Percentiles rank a stretch among this genome's conserved stretches.
Conservation (phyloP, 2,329 filamentous ascomycete genomes). For the Pestalotiopsis sp. region DNA sequence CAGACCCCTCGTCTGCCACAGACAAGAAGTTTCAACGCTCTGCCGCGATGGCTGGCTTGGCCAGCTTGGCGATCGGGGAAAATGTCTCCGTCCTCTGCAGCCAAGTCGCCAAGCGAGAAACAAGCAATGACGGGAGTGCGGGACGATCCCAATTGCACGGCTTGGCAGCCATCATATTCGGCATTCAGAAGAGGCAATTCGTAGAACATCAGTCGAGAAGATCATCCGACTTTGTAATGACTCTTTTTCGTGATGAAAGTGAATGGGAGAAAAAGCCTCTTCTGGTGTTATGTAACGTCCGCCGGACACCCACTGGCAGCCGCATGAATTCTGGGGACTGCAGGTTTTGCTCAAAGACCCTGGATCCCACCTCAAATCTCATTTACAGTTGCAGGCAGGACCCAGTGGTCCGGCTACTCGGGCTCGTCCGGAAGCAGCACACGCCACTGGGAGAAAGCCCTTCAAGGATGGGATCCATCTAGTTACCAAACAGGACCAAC, state of each 20-base stretch:
- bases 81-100: background rate
- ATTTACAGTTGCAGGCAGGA: background rate
- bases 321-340: background rate
- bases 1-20: background rate
- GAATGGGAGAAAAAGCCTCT: background rate
- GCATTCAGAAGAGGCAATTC: background rate
- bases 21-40: background rate
- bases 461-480: background rate
- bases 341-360: background rate
- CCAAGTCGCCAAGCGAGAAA: conserved; percentile 9
- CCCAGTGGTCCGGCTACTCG: background rate
- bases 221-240: background rate
- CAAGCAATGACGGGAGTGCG: conserved; percentile 9
- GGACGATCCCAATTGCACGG: background rate
- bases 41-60: background rate
- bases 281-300: background rate
- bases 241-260: background rate
- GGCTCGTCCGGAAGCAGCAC: background rate
- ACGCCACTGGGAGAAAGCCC: background rate
- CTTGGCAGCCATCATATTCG: conserved; percentile 1
- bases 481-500: background rate
- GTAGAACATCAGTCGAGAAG: background rate
- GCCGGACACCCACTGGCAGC: background rate
- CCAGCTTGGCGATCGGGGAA: conserved; percentile 2
- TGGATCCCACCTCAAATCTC: background rate